Conservation (phyloP, 2,329 filamentous ascomycete genomes). For the Ambrosiella xylebori region DNA sequence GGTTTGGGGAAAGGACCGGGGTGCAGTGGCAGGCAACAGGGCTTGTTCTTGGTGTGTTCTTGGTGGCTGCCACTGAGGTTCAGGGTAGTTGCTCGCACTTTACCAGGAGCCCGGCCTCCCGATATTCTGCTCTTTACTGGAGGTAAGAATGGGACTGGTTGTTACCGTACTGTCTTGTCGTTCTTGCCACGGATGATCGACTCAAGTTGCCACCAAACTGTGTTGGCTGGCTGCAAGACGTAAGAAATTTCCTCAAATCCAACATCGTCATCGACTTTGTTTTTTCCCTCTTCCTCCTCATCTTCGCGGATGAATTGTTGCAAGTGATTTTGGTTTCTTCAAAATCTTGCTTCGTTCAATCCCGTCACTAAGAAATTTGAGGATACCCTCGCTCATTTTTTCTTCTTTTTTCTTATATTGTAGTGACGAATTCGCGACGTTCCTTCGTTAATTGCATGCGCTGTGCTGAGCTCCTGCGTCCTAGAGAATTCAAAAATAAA, state of each 20-base stretch:
- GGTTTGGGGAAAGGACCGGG: too few relatives aligned
- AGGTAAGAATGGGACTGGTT: too few relatives aligned
- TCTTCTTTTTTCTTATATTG: not conserved
- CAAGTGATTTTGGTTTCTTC: not conserved
- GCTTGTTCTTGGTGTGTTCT: too few relatives aligned
- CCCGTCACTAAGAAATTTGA: not conserved
- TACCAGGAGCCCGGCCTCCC: not conserved
- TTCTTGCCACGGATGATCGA: not conserved
- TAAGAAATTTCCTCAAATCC: too few relatives aligned
- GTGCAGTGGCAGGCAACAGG: too few relatives aligned
- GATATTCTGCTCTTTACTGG: not conserved
- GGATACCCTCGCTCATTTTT: not conserved
- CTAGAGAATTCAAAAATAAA: not conserved
- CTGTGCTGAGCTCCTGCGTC: not conserved
- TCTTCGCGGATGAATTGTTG: too few relatives aligned
- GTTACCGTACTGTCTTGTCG: not conserved
- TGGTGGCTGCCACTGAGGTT: not conserved
- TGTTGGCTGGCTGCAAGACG: too few relatives aligned
- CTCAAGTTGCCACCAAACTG: too few relatives aligned
- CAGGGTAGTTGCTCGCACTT: not conserved
- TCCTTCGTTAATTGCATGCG: not conserved
- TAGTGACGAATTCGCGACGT: not conserved
- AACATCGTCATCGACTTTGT: too few relatives aligned
- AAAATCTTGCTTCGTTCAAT: not conserved
- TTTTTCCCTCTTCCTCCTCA: too few relatives aligned